phyloP scores from a whole-genome alignment of 129 eudicot species.

The Arctium lappa region DNA sequence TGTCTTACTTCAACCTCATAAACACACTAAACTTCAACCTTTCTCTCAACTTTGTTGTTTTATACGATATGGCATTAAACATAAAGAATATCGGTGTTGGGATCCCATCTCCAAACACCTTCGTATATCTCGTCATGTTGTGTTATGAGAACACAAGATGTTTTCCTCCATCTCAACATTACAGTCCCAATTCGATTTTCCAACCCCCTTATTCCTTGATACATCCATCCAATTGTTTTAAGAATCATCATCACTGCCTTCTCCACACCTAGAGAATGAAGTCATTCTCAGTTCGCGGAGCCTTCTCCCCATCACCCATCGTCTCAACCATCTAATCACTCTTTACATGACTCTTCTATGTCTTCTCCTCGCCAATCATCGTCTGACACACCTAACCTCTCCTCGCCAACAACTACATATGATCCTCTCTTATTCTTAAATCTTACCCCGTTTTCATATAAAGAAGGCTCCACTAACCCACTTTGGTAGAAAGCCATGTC shows the following conservation, averaged over 20 bases:
- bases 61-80: background rate
- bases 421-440: too few species aligned
- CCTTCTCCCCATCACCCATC: too few species aligned
- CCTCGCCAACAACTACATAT: too few species aligned
- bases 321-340: too few species aligned
- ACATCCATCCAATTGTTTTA: background rate
- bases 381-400: too few species aligned
- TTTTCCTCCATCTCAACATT: background rate
- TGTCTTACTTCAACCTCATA: background rate
- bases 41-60: too few species aligned
- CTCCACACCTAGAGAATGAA: background rate
- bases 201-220: background rate
- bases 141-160: background rate
- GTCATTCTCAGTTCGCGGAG: too few species aligned
- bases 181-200: background rate
- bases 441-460: too few species aligned
- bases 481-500: too few species aligned
- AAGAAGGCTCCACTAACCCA: too few species aligned
- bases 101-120: background rate
- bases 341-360: too few species aligned
- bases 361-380: too few species aligned
- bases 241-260: background rate
- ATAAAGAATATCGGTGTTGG: background rate
- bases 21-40: background rate
- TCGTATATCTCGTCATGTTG: background rate